These are phyloP conservation scores for Hammondia hammondi DNA, from an alignment of 169 alveolate genomes.

Conservation along the genomic window DNA sequence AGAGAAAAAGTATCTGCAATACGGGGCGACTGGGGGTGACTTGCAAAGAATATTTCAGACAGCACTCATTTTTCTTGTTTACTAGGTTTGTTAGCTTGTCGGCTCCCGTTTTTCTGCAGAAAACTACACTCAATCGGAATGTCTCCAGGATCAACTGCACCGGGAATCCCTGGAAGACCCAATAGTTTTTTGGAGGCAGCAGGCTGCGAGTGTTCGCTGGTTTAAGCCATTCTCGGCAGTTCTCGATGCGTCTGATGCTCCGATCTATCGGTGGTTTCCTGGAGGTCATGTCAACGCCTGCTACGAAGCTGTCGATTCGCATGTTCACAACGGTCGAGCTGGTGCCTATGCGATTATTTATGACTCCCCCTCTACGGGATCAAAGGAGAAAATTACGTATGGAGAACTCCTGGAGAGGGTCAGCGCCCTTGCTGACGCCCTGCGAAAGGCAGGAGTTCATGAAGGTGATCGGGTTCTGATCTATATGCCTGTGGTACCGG, in stretches of 20 bases:
- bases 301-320: constrained; percentile 78
- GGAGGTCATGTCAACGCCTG: constrained; percentile 60
- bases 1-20: neutral
- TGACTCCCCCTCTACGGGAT: constrained; percentile 88
- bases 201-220: constrained; percentile 70
- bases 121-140: neutral
- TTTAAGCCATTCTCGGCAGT: constrained; percentile 65
- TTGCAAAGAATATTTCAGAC: neutral
- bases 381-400: constrained; percentile 79
- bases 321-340: constrained; percentile 85
- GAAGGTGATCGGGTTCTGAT: constrained; percentile 94
- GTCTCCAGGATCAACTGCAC: constrained; percentile 1
- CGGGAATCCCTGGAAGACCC: constrained; percentile 4
- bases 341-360: constrained; percentile 83
- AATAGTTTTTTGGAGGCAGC: neutral
- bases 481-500: constrained; percentile 95
- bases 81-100: neutral
- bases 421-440: constrained; percentile 89
- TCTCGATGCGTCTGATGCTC: constrained; percentile 72
- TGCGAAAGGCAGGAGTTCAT: constrained; percentile 87
- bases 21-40: neutral
- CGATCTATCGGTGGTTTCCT: constrained; percentile 75
- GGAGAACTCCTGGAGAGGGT: constrained; percentile 81
- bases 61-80: neutral
- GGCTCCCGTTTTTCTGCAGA: neutral